Percentiles rank a stretch among this genome's conserved stretches.
Evolutionary conservation across 345 rosid species (phyloP).

Genomic region (Microthlaspi erraticum): DNA sequence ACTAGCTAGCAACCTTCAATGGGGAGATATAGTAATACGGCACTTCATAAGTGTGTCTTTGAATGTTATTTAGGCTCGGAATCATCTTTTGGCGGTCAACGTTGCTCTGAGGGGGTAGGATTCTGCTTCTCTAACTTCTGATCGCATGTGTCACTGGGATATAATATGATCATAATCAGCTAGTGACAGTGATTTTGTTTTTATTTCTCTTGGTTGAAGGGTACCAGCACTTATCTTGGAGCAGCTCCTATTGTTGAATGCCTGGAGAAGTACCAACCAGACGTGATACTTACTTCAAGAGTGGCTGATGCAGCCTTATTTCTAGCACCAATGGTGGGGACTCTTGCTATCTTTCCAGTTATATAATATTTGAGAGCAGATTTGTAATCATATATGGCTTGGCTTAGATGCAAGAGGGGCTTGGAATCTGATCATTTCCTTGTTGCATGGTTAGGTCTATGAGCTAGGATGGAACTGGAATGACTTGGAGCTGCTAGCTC

Average conservation of each 20-base stretch:
- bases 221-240: conserved; percentile 87
- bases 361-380: not conserved
- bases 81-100: conserved; percentile 43
- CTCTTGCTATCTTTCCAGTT: not conserved
- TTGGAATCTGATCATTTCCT: conserved; percentile 3
- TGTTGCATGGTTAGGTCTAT: conserved; percentile 59
- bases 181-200: not conserved
- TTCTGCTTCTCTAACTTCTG: conserved; percentile 42
- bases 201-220: conserved; percentile 54
- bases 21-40: not conserved
- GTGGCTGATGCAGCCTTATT: conserved; percentile 92
- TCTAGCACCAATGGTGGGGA: conserved; percentile 88
- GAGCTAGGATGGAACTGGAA: conserved; percentile 98
- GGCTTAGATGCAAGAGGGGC: conserved; percentile 4
- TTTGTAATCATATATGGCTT: conserved; percentile 18
- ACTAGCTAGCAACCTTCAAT: not conserved
- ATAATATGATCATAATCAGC: conserved; percentile 5
- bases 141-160: not conserved
- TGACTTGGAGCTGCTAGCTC: conserved; percentile 75
- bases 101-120: conserved; percentile 61
- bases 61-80: conserved; percentile 52
- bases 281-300: conserved; percentile 83
- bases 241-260: conserved; percentile 95
- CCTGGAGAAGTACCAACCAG: conserved; percentile 77
- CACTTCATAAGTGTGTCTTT: not conserved